Evolutionary conservation across 257 asterid genomes (phyloP), one percentile per base, ranked within the genome.

Genomic region (Petunia secreta): DNA sequence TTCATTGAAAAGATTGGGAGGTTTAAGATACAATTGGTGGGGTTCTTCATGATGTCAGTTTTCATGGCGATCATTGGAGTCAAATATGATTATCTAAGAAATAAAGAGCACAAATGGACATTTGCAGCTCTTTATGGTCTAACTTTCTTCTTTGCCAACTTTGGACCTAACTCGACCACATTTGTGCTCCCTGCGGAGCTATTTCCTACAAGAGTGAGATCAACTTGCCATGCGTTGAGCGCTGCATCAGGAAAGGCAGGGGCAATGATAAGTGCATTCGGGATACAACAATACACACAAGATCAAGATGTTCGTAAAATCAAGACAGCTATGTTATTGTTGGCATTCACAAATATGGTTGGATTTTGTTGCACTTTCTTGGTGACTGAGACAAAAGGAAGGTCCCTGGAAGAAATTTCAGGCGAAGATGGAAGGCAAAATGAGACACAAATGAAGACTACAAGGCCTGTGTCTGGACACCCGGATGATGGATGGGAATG

Each of bases 31-130:
- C 92, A 89, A 50, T 2, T 87, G 7, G 83, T 87, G 92, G 92
- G 92, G 1, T 89, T 89, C 71, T 88, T 89, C 83, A 88, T 89
- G 91, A 89, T 89, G 93, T 86, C 93, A 0, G 91, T 89, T 11
- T 89, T 89, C 55, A 89, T 88, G 93, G 84, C 88, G 6, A 89
- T 85, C 0, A 13, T 89, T 0, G 93, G 91, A 43, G n/a, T 89
- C n/a, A 91, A 91, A 8, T 88, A 89, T 46, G 10, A 59, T 7
- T 90, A 89, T 73, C 87, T 91, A 89, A 86, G 82, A 2, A 86
- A 40, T 15, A 81, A 40, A 14, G 90, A 85, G 0, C 87, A 90
- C 75, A 53, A 85, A 11, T 83, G 84, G 2, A 90, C 90, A 15
- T 89, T 89, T 11, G 89, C 88, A 39, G 4, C 82, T 9, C 87